phyloP scores from a whole-genome alignment of 371 early-diverging fungal species.

The Basidiobolus meristosporus region DNA sequence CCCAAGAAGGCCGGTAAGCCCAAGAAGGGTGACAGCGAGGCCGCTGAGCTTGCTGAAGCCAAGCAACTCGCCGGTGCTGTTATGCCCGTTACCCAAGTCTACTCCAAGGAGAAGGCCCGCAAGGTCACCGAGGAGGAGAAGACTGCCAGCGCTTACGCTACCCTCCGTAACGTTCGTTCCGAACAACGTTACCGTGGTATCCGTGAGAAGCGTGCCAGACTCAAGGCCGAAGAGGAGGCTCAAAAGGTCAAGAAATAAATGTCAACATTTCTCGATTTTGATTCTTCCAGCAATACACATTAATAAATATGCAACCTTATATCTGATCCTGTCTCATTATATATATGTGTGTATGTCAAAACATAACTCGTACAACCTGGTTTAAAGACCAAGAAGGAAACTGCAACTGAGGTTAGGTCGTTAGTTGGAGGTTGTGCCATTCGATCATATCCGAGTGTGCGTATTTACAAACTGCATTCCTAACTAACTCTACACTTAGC shows the following conservation, averaged over 20 bases:
- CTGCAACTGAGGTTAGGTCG: too few relatives aligned
- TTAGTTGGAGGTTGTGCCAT: too few relatives aligned
- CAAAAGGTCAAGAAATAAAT: slow-evolving; percentile 23
- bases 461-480: too few relatives aligned
- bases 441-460: too few relatives aligned
- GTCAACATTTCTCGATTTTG: too few relatives aligned
- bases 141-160: slow-evolving; percentile 56
- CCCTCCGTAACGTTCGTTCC: slow-evolving; percentile 80
- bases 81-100: slow-evolving; percentile 52
- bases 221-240: slow-evolving; percentile 72
- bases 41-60: slow-evolving; percentile 41
- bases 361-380: too few relatives aligned
- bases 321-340: too few relatives aligned
- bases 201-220: slow-evolving; percentile 63
- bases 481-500: too few relatives aligned
- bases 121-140: slow-evolving; percentile 75
- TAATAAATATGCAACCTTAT: too few relatives aligned
- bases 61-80: slow-evolving; percentile 52
- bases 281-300: too few relatives aligned
- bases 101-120: slow-evolving; percentile 52
- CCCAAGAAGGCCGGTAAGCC: slow-evolving; percentile 79
- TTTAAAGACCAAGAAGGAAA: too few relatives aligned
- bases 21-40: slow-evolving; percentile 61
- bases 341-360: too few relatives aligned
- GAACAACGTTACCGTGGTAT: slow-evolving; percentile 65